Evolutionary conservation across 2,329 filamentous ascomycete species (phyloP).

Genomic region (Simplicillium sp.): DNA sequence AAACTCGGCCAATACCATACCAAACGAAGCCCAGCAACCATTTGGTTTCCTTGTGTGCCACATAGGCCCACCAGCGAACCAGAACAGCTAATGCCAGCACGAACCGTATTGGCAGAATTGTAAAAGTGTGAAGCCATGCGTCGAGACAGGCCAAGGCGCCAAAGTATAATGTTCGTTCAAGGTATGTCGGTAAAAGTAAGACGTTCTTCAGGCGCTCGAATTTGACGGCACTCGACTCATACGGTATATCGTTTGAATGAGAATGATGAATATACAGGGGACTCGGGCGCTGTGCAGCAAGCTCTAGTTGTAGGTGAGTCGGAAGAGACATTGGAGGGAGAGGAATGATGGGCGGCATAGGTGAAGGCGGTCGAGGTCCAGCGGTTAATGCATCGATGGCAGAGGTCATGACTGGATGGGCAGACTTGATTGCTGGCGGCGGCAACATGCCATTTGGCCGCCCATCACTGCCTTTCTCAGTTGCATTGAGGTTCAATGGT

Average conservation of each 20-base stretch:
- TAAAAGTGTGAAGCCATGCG: constrained; percentile 94
- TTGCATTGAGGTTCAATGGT: constrained; percentile 33
- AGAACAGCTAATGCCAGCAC: constrained; percentile 70
- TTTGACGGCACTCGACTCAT: constrained; percentile 87
- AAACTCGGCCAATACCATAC: constrained; percentile 69
- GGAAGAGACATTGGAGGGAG: constrained; percentile 58
- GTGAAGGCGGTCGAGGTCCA: constrained; percentile 29
- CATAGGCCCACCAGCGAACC: constrained; percentile 65
- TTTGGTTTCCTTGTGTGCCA: constrained; percentile 59
- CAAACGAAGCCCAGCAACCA: constrained; percentile 73
- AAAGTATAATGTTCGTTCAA: constrained; percentile 81
- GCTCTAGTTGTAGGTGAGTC: constrained; percentile 54
- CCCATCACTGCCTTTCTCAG: constrained; percentile 10
- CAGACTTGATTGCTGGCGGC: constrained; percentile 14
- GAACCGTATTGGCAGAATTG: constrained; percentile 85
- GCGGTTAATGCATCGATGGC: constrained; percentile 9
- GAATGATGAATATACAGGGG: constrained; percentile 58
- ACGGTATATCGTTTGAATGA: constrained; percentile 52
- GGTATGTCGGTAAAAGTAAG: constrained; percentile 65
- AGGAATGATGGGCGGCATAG: constrained; percentile 46
- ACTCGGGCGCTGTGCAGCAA: constrained; percentile 52
- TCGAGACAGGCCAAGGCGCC: constrained; percentile 87
- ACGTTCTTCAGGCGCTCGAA: constrained; percentile 89
- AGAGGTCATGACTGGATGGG: constrained; percentile 13
- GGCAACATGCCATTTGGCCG: constrained; percentile 4